Base-by-base conservation (phyloP, 805 yeast species). In the Sungouiella thailandica region DNA sequence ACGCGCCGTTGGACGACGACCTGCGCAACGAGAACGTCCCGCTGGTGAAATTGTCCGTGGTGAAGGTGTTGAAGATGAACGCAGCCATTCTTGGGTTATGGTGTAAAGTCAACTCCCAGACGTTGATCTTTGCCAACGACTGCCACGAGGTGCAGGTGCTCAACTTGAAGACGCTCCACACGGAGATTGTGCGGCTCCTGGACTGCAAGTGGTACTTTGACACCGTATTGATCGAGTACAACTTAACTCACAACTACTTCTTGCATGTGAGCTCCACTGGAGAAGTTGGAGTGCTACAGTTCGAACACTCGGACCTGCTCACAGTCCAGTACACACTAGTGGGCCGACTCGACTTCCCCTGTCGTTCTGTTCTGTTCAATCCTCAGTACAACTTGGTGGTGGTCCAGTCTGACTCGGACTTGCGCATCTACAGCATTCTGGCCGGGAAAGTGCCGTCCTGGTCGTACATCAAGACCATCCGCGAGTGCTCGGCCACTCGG, bases 31-130 rank as follows among this genome's bases (percentile, higher is more conserved):
- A 41, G 17, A 35, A 42, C 11, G 44, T 65, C 10, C 62, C 57
- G 15, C 43, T 36, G 17, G 60, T 51, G 3, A 59, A 55, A 28
- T 17, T 62, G 7, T 38, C 58, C 1, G 43, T 65, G 2, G 49
- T 45, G 35, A 63, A 60, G 31, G 44, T 61, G 5, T 47, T 66
- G 28, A 63, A 62, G 40, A 48, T 65, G 18, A 53, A 57, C 9
- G 53, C 59, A 15, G 61, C 60, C 1, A 43, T 62, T 9, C 34
- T 45, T 4, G 38, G 52, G 11, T 61, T 46, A 32, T 66, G 70
- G 70, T 41, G 64, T 26, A 60, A 63, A 31, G 50, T 55, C 17
- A 61, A 63, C 39, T 62, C 70, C 23, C 69, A 64, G 38, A 59
- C 58, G 40, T 42, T 67, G 33, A 47, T 64, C 11, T 46, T 64